Conservation (phyloP, 768 basidiomycete genomes). For the Megacollybia marginata region DNA sequence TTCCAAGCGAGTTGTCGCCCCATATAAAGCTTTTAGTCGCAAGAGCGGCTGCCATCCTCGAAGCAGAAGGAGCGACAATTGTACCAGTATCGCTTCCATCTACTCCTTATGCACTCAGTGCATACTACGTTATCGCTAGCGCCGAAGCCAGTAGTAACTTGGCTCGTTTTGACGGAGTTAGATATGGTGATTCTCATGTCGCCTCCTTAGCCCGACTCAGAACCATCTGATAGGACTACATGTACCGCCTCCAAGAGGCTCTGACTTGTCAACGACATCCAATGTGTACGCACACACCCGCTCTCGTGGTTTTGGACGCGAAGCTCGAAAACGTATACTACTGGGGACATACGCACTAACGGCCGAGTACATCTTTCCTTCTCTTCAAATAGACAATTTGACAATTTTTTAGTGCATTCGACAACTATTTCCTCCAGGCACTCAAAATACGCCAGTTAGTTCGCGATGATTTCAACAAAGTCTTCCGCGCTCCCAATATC, state of each 20-base stretch:
- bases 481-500: slow-evolving; percentile 56
- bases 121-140: slow-evolving; percentile 93
- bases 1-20: slow-evolving; percentile 57
- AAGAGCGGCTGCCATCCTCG: slow-evolving; percentile 29
- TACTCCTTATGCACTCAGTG: slow-evolving; percentile 68
- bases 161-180: slow-evolving; percentile 82
- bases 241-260: slow-evolving; percentile 30
- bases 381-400: not conserved
- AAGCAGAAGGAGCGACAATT: slow-evolving; percentile 54
- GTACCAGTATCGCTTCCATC: slow-evolving; percentile 68
- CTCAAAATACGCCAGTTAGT: slow-evolving; percentile 71
- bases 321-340: slow-evolving; percentile 82
- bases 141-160: slow-evolving; percentile 93
- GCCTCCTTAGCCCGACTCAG: not conserved
- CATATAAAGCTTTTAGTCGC: slow-evolving; percentile 39
- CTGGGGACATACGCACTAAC: slow-evolving; percentile 88
- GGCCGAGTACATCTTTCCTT: slow-evolving; percentile 60
- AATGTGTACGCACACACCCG: slow-evolving; percentile 61
- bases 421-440: slow-evolving; percentile 95
- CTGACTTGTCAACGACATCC: slow-evolving; percentile 41
- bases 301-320: slow-evolving; percentile 66
- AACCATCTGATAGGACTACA: slow-evolving; percentile 36
- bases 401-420: slow-evolving; percentile 64
- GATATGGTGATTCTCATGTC: slow-evolving; percentile 50
- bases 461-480: slow-evolving; percentile 61